Conservation (phyloP, 768 basidiomycete genomes). For the Hemileccinum impolitum region DNA sequence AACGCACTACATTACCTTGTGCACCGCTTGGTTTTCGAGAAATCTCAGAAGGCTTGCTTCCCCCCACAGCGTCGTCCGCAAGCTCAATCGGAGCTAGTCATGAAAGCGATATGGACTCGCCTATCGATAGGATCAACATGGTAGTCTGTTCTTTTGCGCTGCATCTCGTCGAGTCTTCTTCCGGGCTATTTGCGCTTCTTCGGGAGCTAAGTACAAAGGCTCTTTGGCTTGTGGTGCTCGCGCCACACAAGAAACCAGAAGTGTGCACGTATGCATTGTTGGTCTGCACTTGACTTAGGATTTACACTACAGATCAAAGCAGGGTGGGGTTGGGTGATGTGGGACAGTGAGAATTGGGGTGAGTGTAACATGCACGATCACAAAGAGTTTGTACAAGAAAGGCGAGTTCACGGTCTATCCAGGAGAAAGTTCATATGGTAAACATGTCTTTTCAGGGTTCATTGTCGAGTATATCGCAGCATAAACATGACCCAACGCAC, state of each 20-base stretch:
- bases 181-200: constrained; percentile 61
- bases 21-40: constrained; percentile 59
- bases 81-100: constrained; percentile 3
- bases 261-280: constrained; percentile 32
- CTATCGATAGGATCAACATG: constrained; percentile 45
- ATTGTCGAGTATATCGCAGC: constrained; percentile 31
- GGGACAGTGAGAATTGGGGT: constrained; percentile 51
- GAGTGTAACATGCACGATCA: constrained; percentile 39
- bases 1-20: constrained; percentile 53
- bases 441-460: constrained; percentile 18
- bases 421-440: not conserved
- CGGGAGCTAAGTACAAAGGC: constrained; percentile 61
- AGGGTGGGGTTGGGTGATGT: constrained; percentile 65
- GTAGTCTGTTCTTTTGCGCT: constrained; percentile 73
- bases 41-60: constrained; percentile 55
- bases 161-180: constrained; percentile 60
- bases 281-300: not conserved
- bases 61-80: constrained; percentile 23
- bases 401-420: constrained; percentile 27
- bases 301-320: constrained; percentile 48
- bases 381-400: constrained; percentile 45
- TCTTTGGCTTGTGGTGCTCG: constrained; percentile 64
- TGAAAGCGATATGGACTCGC: not conserved
- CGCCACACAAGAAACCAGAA: constrained; percentile 77
- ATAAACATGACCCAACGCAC: constrained; percentile 5